Percentiles rank a stretch among this genome's conserved stretches.
phyloP scores from a whole-genome alignment of 2,329 filamentous ascomycete genomes.

The Fusarium goolgardi region DNA sequence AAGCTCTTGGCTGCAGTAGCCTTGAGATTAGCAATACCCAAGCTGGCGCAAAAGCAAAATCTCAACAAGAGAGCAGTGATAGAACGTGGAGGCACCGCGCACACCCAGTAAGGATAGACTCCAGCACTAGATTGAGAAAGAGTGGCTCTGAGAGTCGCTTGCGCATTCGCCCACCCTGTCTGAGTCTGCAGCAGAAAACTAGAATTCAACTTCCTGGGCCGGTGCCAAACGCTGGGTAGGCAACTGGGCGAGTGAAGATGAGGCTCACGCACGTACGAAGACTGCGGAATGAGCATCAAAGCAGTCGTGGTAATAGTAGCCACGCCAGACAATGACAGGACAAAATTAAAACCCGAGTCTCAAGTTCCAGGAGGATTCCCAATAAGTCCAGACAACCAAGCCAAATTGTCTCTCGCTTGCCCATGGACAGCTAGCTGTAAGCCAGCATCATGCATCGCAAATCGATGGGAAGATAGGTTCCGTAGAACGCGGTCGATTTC shows the following conservation, averaged over 20 bases:
- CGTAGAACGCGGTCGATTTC: conserved; percentile 28
- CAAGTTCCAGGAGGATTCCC: conserved; percentile 16
- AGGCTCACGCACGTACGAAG: conserved; percentile 19
- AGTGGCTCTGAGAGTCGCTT: conserved; percentile 32
- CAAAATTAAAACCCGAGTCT: conserved; percentile 15
- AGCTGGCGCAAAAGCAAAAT: conserved; percentile 30
- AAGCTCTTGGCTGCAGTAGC: conserved; percentile 21
- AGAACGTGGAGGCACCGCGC: conserved; percentile 35
- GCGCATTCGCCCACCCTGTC: conserved; percentile 27
- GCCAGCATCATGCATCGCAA: conserved; percentile 37
- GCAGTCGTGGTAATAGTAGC: conserved; percentile 10
- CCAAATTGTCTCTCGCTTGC: conserved; percentile 29
- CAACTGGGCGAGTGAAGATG: conserved; percentile 19
- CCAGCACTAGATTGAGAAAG: conserved; percentile 29
- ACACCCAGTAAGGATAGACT: conserved; percentile 33
- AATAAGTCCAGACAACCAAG: conserved; percentile 19
- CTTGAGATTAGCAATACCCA: conserved; percentile 27
- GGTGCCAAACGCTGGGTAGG: background rate
- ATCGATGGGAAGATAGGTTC: conserved; percentile 14
- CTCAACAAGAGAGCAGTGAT: conserved; percentile 24
- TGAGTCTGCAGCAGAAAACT: conserved; percentile 25
- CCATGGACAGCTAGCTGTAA: conserved; percentile 24
- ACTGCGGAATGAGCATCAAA: conserved; percentile 14
- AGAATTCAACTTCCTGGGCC: conserved; percentile 24
- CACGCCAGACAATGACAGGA: conserved; percentile 13